Conservation (phyloP, 352 stramenopile genomes). For the Phytophthora ramorum region DNA sequence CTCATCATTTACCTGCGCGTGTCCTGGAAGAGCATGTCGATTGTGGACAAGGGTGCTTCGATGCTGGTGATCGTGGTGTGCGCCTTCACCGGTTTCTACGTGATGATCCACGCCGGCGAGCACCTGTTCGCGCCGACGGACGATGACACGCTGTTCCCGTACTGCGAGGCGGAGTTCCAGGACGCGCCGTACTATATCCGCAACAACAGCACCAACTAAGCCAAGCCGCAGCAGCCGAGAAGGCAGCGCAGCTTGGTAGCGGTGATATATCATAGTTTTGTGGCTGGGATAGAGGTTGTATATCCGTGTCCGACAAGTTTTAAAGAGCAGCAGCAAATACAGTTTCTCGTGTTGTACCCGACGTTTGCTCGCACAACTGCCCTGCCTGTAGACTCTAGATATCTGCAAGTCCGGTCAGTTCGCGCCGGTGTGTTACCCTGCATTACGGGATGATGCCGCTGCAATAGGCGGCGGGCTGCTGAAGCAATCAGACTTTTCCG, state of each 20-base stretch:
- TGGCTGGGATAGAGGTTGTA: neutral
- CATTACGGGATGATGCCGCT: too few relatives aligned
- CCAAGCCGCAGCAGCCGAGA: neutral
- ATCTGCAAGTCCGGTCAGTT: too few relatives aligned
- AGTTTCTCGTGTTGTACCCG: constrained; percentile 19
- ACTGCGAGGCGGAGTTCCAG: constrained; percentile 50
- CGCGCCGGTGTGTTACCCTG: too few relatives aligned
- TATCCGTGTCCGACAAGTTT: constrained; percentile 5
- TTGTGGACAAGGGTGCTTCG: constrained; percentile 44
- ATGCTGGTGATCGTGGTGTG: constrained; percentile 47
- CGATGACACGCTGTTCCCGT: constrained; percentile 44
- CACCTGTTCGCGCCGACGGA: constrained; percentile 44
- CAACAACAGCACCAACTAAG: constrained; percentile 23
- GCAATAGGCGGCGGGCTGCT: too few relatives aligned
- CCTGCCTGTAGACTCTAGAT: too few relatives aligned
- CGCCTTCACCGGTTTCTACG: constrained; percentile 49
- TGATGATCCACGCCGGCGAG: constrained; percentile 48
- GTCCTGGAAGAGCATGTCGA: constrained; percentile 39
- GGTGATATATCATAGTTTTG: constrained; percentile 4
- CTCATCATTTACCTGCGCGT: constrained; percentile 53
- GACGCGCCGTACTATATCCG: constrained; percentile 45
- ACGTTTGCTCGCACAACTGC: too few relatives aligned
- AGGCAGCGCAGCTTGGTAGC: neutral
- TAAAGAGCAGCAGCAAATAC: constrained; percentile 10
- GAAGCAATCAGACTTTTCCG: too few relatives aligned